A percentile compares a stretch with the other conserved stretches of the same genome.
Conservation (phyloP, 179 eudicot species). For the Spergularia azorica region DNA sequence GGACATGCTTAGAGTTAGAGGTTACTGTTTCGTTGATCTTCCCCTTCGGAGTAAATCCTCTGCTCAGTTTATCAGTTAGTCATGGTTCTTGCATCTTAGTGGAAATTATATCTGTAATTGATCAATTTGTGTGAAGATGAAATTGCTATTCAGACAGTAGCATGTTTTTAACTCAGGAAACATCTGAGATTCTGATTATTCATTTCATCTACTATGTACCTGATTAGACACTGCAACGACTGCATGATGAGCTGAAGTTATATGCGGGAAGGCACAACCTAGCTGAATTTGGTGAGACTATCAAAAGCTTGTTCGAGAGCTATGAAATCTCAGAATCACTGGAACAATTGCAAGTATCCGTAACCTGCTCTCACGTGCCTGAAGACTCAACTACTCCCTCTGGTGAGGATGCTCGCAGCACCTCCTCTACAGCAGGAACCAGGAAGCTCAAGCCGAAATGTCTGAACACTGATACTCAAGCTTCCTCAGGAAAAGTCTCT, state of each 20-base stretch:
- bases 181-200: neutral
- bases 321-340: slow-evolving; percentile 57
- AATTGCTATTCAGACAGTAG: too few species aligned
- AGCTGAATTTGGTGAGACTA: slow-evolving; percentile 51
- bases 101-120: too few species aligned
- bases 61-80: too few species aligned
- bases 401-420: slow-evolving; percentile 55
- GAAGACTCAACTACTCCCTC: slow-evolving; percentile 55
- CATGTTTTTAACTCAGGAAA: too few species aligned
- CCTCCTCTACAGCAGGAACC: slow-evolving; percentile 49
- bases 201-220: neutral
- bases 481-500: slow-evolving; percentile 46
- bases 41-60: too few species aligned
- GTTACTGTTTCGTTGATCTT: too few species aligned
- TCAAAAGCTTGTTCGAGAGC: slow-evolving; percentile 56
- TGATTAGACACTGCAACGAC: slow-evolving; percentile 60
- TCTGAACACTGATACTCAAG: slow-evolving; percentile 36
- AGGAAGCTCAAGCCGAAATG: slow-evolving; percentile 55
- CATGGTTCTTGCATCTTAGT: too few species aligned
- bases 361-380: slow-evolving; percentile 53
- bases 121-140: too few species aligned
- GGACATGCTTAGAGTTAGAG: too few species aligned
- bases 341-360: slow-evolving; percentile 71
- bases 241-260: slow-evolving; percentile 73
- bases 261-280: slow-evolving; percentile 65